Percentiles rank a stretch among this genome's conserved stretches.
phyloP scores from a whole-genome alignment of 2,329 filamentous ascomycete species.

The Taxawa tesnikishii region DNA sequence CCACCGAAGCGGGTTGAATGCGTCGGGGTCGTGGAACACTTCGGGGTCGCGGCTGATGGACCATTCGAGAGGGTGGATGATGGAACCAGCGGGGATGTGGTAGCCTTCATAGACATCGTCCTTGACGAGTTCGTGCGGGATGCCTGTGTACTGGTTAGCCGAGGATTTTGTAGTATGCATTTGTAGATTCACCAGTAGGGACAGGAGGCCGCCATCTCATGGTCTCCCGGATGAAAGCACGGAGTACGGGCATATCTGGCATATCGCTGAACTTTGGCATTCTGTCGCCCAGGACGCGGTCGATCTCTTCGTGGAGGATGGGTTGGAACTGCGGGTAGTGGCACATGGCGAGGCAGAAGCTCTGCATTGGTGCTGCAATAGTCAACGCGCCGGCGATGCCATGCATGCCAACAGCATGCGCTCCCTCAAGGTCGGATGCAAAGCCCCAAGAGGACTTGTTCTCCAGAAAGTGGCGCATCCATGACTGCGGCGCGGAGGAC shows the following conservation, averaged over 20 bases:
- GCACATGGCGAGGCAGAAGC: conserved; percentile 33
- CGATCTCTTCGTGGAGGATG: conserved; percentile 42
- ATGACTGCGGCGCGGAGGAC: conserved; percentile 20
- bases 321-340: conserved; percentile 30
- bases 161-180: not conserved
- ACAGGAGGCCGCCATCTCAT: conserved; percentile 46
- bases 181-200: conserved; percentile 19
- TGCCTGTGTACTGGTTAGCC: conserved; percentile 9
- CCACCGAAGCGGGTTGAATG: conserved; percentile 15
- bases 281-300: conserved; percentile 41
- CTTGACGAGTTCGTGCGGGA: conserved; percentile 13
- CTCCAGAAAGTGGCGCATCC: conserved; percentile 32
- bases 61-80: conserved; percentile 15
- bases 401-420: conserved; percentile 35
- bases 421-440: conserved; percentile 29
- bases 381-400: conserved; percentile 34
- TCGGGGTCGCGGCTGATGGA: conserved; percentile 12
- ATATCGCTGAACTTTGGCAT: conserved; percentile 41
- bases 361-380: conserved; percentile 34
- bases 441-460: conserved; percentile 27
- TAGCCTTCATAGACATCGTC: conserved; percentile 16
- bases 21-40: conserved; percentile 11
- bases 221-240: conserved; percentile 46
- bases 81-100: conserved; percentile 13
- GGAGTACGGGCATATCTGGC: conserved; percentile 38